Evolutionary conservation across 371 early-diverging fungal genomes (phyloP).

Genomic region (Mucor circinelloides): DNA sequence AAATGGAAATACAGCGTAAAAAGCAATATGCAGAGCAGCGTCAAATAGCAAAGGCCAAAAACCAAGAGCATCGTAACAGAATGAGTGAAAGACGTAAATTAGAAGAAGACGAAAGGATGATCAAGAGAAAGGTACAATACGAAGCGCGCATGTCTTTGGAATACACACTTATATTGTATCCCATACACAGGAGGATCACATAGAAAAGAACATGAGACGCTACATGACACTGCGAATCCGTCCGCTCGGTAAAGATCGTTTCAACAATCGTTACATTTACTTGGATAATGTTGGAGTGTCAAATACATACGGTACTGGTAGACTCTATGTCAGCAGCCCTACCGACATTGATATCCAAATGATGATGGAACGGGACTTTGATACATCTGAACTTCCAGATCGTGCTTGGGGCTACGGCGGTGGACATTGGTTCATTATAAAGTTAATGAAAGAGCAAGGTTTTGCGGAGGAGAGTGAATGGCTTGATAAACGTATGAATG

Average conservation of each 20-base stretch:
- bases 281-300: conserved; percentile 76
- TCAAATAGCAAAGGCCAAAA: conserved; percentile 48
- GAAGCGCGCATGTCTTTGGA: not conserved
- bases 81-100: conserved; percentile 53
- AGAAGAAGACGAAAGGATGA: conserved; percentile 51
- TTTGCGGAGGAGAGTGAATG: conserved; percentile 44
- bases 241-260: conserved; percentile 85
- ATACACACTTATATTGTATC: too few species aligned
- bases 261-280: conserved; percentile 82
- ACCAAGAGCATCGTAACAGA: conserved; percentile 48
- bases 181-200: conserved; percentile 52
- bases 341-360: conserved; percentile 53
- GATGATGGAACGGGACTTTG: conserved; percentile 44
- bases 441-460: conserved; percentile 48
- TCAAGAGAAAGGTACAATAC: conserved; percentile 40
- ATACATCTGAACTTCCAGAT: conserved; percentile 21
- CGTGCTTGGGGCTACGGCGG: conserved; percentile 48
- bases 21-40: conserved; percentile 44
- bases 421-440: conserved; percentile 39
- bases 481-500: conserved; percentile 36
- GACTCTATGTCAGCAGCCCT: conserved; percentile 67
- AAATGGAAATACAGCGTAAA: conserved; percentile 45
- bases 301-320: conserved; percentile 61
- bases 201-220: conserved; percentile 67
- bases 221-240: conserved; percentile 65